Conservation (phyloP, 2,329 filamentous ascomycete species). For the Pleurostoma richardsiae region DNA sequence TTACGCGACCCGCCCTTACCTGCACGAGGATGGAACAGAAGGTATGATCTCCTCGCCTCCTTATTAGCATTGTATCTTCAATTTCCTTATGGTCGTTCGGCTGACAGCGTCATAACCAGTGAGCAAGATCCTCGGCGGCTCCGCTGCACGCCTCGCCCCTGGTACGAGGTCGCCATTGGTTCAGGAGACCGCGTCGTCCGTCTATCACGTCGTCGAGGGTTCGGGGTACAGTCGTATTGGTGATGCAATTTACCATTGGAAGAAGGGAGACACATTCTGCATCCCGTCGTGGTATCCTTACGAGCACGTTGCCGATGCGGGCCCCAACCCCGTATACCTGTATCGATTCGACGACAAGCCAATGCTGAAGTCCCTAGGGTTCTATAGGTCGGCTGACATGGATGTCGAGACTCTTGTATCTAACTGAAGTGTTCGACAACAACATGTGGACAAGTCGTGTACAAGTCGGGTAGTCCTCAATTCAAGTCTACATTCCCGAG, state of each 20-base stretch:
- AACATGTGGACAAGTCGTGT: too few relatives aligned
- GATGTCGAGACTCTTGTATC: constrained; percentile 33
- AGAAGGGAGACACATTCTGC: constrained; percentile 48
- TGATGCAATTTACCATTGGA: constrained; percentile 33
- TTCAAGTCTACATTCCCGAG: too few relatives aligned
- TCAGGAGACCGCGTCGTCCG: constrained; percentile 44
- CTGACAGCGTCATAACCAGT: constrained; percentile 18
- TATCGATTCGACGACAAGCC: constrained; percentile 51
- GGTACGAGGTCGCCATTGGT: constrained; percentile 26
- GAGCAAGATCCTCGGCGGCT: constrained; percentile 38
- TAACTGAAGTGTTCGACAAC: neutral
- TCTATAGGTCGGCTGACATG: constrained; percentile 35
- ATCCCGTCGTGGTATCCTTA: constrained; percentile 47
- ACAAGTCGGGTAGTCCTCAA: too few relatives aligned
- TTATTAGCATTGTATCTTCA: neutral
- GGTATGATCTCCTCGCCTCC: constrained; percentile 11
- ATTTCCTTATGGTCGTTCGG: neutral
- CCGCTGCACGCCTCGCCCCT: constrained; percentile 35
- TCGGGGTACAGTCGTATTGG: constrained; percentile 33
- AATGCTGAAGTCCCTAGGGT: constrained; percentile 45
- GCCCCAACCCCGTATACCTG: constrained; percentile 34
- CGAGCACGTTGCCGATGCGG: constrained; percentile 35
- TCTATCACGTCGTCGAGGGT: constrained; percentile 49
- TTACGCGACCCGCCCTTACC: constrained; percentile 23
- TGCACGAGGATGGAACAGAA: constrained; percentile 18